A percentile compares a stretch with the other conserved stretches of the same genome.
Evolutionary conservation across 108 stramenopile species (phyloP).

Genomic region (Fistulifera pelliculosa): DNA sequence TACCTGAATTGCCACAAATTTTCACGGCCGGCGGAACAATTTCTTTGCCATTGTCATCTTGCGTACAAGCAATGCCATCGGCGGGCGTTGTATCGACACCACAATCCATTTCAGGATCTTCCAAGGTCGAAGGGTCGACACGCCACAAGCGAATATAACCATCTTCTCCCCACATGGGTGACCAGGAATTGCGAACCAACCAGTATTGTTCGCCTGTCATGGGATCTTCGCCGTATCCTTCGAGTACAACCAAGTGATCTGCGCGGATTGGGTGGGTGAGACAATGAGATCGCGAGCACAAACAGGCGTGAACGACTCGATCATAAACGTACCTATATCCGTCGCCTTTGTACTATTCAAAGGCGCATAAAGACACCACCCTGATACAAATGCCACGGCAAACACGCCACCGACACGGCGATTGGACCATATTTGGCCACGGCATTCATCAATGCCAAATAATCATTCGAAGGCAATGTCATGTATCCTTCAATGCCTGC

Average conservation of each 20-base stretch:
- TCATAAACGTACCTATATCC: conserved; percentile 18
- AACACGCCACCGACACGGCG: conserved; percentile 61
- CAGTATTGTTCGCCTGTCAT: conserved; percentile 67
- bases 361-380: conserved; percentile 37
- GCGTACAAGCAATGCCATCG: conserved; percentile 73
- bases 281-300: too few species aligned
- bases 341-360: conserved; percentile 2
- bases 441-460: conserved; percentile 68
- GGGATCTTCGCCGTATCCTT: conserved; percentile 77
- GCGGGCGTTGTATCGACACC: conserved; percentile 54
- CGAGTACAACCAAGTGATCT: conserved; percentile 79
- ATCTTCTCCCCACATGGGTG: conserved; percentile 70
- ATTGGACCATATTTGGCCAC: conserved; percentile 73
- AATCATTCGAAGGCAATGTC: conserved; percentile 64
- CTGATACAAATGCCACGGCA: conserved; percentile 49
- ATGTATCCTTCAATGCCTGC: conserved; percentile 67
- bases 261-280: too few species aligned
- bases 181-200: conserved; percentile 80
- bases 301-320: too few species aligned
- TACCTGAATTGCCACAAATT: conserved; percentile 73
- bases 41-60: conserved; percentile 46
- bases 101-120: conserved; percentile 42
- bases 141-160: conserved; percentile 75
- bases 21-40: conserved; percentile 30
- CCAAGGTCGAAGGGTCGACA: conserved; percentile 33